Evolutionary conservation across 2,329 filamentous ascomycete species (phyloP).

Genomic region (Tothia fuscella): DNA sequence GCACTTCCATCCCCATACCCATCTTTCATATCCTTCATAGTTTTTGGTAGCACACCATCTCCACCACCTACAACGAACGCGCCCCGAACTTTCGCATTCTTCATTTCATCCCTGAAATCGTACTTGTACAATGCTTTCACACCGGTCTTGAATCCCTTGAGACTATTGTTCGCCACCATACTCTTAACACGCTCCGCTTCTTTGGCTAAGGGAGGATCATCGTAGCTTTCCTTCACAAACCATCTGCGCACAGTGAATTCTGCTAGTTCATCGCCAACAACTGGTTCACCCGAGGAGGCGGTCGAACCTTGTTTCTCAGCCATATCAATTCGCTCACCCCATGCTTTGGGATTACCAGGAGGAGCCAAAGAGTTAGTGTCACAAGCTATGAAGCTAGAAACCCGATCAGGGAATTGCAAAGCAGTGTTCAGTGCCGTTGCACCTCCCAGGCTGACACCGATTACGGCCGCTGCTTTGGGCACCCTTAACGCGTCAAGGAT

Average conservation of each 20-base stretch:
- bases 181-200: constrained; percentile 48
- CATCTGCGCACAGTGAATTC: constrained; percentile 61
- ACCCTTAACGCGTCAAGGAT: constrained; percentile 61
- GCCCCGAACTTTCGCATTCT: constrained; percentile 43
- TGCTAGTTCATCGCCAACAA: constrained; percentile 54
- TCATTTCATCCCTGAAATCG: constrained; percentile 49
- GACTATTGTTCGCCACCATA: constrained; percentile 57
- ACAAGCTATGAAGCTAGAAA: constrained; percentile 56
- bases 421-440: constrained; percentile 65
- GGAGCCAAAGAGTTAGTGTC: constrained; percentile 68
- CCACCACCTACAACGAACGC: constrained; percentile 60
- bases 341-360: constrained; percentile 62
- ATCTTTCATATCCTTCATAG: constrained; percentile 61
- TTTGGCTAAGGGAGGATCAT: constrained; percentile 33
- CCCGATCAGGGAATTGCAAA: constrained; percentile 48
- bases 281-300: constrained; percentile 29
- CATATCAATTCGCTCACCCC: constrained; percentile 63
- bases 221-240: constrained; percentile 55
- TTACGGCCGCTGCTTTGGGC: constrained; percentile 49
- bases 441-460: constrained; percentile 74
- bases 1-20: constrained; percentile 41
- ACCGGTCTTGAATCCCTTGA: constrained; percentile 56
- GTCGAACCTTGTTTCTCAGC: constrained; percentile 43
- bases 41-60: constrained; percentile 64
- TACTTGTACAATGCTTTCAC: constrained; percentile 63